Evolutionary conservation across 225 moss, liverwort and hornwort genomes (phyloP).

Genomic region (Marchantia paleacea): DNA sequence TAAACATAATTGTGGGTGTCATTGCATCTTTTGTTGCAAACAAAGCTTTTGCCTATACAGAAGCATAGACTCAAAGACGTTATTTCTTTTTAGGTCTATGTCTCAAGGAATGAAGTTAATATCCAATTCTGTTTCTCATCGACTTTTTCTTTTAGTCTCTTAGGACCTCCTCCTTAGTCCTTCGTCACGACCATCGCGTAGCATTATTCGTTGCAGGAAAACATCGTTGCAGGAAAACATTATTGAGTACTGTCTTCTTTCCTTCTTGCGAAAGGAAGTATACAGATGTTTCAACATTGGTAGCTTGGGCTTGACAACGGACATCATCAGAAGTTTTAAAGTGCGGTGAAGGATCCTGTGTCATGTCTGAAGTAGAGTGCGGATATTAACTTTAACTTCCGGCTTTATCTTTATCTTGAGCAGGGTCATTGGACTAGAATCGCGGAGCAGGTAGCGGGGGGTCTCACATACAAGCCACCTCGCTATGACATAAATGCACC

Average conservation of each 20-base stretch:
- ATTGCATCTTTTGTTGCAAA: background rate
- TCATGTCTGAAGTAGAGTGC: background rate
- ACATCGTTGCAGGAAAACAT: too few relatives aligned
- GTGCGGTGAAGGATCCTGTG: background rate
- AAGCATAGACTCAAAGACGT: background rate
- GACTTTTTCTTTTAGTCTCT: too few relatives aligned
- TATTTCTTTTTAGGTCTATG: too few relatives aligned
- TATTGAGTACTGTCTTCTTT: too few relatives aligned
- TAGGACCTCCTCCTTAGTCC: too few relatives aligned
- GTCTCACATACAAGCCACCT: slow-evolving; percentile 92
- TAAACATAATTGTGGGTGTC: background rate
- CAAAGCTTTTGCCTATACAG: background rate
- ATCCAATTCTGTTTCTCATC: too few relatives aligned
- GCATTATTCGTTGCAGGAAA: too few relatives aligned
- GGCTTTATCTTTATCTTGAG: slow-evolving; percentile 8
- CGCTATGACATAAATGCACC: slow-evolving; percentile 96
- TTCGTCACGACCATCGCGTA: too few relatives aligned
- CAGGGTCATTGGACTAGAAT: slow-evolving; percentile 99
- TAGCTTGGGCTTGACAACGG: background rate
- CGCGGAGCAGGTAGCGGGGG: slow-evolving; percentile 96
- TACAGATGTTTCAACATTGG: background rate
- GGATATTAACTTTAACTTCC: background rate
- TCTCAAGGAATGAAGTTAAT: too few relatives aligned
- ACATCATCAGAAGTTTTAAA: background rate
- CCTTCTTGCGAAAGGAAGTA: background rate